A percentile compares a stretch with the other conserved stretches of the same genome.
Evolutionary conservation across 2,329 filamentous ascomycete species (phyloP).

Genomic region (Trichoderma sp.): DNA sequence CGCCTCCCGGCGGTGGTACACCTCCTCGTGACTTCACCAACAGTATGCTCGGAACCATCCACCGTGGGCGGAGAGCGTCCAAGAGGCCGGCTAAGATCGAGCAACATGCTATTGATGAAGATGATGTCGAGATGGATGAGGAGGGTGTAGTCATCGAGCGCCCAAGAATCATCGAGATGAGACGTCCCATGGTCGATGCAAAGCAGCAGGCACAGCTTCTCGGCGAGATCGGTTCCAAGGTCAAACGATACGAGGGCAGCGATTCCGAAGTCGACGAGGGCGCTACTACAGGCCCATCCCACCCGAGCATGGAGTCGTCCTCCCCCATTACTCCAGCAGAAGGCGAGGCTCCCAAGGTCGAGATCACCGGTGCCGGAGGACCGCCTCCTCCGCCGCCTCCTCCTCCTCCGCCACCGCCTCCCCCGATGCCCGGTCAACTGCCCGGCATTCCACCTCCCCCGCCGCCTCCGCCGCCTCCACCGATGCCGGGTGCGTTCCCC

Average conservation of each 20-base stretch:
- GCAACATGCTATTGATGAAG: conserved; percentile 43
- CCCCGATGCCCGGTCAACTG: conserved; percentile 36
- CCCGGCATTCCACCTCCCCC: conserved; percentile 36
- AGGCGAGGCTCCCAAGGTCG: conserved; percentile 55
- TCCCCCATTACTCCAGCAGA: conserved; percentile 66
- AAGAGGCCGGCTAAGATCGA: conserved; percentile 53
- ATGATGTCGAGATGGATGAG: conserved; percentile 47
- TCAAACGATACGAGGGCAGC: conserved; percentile 69
- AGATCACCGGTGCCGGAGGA: conserved; percentile 48
- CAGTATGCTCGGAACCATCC: conserved; percentile 70
- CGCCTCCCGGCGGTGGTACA: conserved; percentile 47
- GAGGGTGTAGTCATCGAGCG: conserved; percentile 71
- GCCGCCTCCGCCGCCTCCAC: conserved; percentile 32
- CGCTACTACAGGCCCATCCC: conserved; percentile 69
- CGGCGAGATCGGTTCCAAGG: conserved; percentile 70
- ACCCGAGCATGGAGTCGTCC: conserved; percentile 69
- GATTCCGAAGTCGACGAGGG: conserved; percentile 67
- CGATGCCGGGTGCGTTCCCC: conserved; percentile 41
- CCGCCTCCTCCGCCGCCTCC: conserved; percentile 39
- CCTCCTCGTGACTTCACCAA: conserved; percentile 64
- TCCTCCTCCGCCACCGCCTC: conserved; percentile 29
- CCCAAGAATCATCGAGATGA: conserved; percentile 74
- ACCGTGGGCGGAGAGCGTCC: conserved; percentile 55
- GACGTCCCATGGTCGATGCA: conserved; percentile 62
- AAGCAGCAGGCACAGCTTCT: conserved; percentile 65